phyloP scores from a whole-genome alignment of 768 basidiomycete genomes.

The Mycena albidolilacea region DNA sequence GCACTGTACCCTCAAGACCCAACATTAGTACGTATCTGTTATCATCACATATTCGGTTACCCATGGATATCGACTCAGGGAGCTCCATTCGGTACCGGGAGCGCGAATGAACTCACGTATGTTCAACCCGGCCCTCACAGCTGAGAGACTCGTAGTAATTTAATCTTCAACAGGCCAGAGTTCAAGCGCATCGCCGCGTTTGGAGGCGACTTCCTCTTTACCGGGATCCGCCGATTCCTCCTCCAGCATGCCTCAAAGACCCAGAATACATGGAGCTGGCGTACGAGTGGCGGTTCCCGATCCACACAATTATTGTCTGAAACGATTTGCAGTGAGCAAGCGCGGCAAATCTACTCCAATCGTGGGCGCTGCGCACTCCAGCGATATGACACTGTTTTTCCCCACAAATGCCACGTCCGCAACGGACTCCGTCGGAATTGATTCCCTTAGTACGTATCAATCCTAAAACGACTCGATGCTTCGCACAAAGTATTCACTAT shows the following conservation, averaged over 20 bases:
- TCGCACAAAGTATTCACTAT: neutral
- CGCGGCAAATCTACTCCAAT: slow-evolving; percentile 46
- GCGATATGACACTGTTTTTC: slow-evolving; percentile 37
- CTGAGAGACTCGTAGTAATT: neutral
- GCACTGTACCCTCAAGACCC: slow-evolving; percentile 17
- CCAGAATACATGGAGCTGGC: slow-evolving; percentile 51
- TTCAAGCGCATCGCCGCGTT: slow-evolving; percentile 57
- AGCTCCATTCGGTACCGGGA: slow-evolving; percentile 24
- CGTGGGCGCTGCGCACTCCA: slow-evolving; percentile 46
- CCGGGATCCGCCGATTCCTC: slow-evolving; percentile 53
- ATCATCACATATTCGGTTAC: neutral
- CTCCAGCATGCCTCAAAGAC: slow-evolving; percentile 48
- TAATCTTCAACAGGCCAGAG: slow-evolving; percentile 47
- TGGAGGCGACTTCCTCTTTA: slow-evolving; percentile 54
- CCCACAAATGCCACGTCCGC: neutral
- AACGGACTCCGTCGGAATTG: neutral
- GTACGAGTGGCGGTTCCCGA: neutral
- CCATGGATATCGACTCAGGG: neutral
- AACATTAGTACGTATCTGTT: neutral
- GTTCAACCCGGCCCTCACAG: neutral
- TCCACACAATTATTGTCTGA: neutral
- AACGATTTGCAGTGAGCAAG: slow-evolving; percentile 47
- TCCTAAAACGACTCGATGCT: neutral
- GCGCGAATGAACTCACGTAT: slow-evolving; percentile 13
- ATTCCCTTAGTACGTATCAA: slow-evolving; percentile 13